Conservation (phyloP, 371 early-diverging fungal genomes). For the Actinomortierella wolfii region DNA sequence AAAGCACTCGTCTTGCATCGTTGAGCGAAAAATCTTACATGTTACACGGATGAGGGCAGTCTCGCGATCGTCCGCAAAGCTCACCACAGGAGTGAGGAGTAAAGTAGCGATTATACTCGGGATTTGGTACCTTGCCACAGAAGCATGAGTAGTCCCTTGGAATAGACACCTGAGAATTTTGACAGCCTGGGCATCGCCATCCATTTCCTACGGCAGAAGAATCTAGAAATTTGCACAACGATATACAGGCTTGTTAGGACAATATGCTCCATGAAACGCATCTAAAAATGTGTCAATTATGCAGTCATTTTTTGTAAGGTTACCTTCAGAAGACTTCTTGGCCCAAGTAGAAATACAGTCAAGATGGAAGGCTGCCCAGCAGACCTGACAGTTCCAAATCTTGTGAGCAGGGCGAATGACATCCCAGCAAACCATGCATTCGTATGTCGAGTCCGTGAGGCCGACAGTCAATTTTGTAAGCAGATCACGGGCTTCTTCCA, state of each 20-base stretch:
- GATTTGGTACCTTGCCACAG: slow-evolving; percentile 82
- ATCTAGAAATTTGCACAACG: slow-evolving; percentile 40
- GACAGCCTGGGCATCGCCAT: slow-evolving; percentile 97
- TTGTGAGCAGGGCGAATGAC: slow-evolving; percentile 66
- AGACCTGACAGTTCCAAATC: slow-evolving; percentile 85
- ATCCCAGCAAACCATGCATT: slow-evolving; percentile 97
- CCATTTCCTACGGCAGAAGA: slow-evolving; percentile 20
- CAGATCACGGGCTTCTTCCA: slow-evolving; percentile 56
- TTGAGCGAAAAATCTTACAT: slow-evolving; percentile 50
- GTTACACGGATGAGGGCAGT: slow-evolving; percentile 72
- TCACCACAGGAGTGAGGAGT: slow-evolving; percentile 90
- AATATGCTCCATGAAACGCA: slow-evolving; percentile 21
- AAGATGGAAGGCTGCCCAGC: slow-evolving; percentile 92
- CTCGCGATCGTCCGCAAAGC: slow-evolving; percentile 67
- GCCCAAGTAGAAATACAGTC: slow-evolving; percentile 81
- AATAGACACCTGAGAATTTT: slow-evolving; percentile 64
- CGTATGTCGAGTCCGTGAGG: slow-evolving; percentile 72
- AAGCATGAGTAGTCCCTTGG: slow-evolving; percentile 85
- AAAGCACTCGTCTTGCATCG: not conserved
- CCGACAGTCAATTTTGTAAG: slow-evolving; percentile 63
- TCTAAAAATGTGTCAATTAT: not conserved
- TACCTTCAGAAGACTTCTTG: slow-evolving; percentile 64
- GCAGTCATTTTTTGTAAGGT: slow-evolving; percentile 3
- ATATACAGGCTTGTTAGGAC: slow-evolving; percentile 34
- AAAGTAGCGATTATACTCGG: slow-evolving; percentile 61